Base-by-base conservation (phyloP, 306 rosid genomes). In the Castanopsis chinensis region DNA sequence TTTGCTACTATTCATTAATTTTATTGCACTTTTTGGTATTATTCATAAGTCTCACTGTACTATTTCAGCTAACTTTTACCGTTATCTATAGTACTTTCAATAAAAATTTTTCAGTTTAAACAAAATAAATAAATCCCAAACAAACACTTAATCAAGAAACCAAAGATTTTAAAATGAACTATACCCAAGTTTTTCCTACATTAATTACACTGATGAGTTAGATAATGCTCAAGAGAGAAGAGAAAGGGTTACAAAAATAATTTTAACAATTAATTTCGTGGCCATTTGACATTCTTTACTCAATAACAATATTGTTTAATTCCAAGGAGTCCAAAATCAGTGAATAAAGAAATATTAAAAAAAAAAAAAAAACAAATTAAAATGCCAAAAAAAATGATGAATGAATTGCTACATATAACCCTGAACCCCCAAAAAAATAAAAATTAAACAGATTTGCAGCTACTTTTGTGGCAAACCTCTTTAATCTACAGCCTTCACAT, bases 401-500 rank as follows among this genome's bases (percentile, higher is more conserved):
- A 88, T 81, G 92, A 89, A 86, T 91, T 83, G 89, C 91, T 86
- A 84, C 86, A 78, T 81, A 87, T 68, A 78, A 37, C 45, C 87
- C 68, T 68, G 83, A 64, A 80, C 67, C 82, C 63, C 69, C 82
- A 88, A 80, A 76, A 19, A 63, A 63, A 60, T 4, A 25, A 28
- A 14, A 28, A 27, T 8, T 0, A 25, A 12, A 4, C 37, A 17
- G 79, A 84, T 79, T 63, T 63, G 79, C 85, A 69, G 87, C 89
- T 80, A 84, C 83, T 84, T 81, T 71, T 61, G 83, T 70, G 71
- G 49, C 74, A 79, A 82, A 77, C 83, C 83, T 82, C 86, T 86
- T 81, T 81, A 86, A 85, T 89, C 91, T 92, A 92, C 92, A 89
- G 80, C 87, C 84, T 83, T 83, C 74, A 82, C 90, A 68, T 81